Percentiles rank a stretch among this genome's conserved stretches.
Evolutionary conservation across 345 rosid genomes (phyloP).

Genomic region (Punica granatum): DNA sequence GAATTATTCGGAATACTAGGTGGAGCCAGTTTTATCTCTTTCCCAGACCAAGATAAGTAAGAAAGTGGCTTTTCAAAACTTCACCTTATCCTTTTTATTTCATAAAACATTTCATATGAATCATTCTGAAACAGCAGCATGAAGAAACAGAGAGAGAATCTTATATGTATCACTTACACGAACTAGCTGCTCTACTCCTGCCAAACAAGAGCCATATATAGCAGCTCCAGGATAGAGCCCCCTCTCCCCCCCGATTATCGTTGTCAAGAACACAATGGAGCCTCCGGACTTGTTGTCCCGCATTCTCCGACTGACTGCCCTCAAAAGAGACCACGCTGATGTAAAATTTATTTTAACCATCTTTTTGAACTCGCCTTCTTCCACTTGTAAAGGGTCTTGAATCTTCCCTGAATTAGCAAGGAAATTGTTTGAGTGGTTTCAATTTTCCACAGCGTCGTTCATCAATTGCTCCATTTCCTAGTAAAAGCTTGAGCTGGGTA

Average conservation of each 20-base stretch:
- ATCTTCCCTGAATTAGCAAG: conserved; percentile 48
- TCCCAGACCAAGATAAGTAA: background rate
- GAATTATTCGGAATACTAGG: background rate
- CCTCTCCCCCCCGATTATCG: conserved; percentile 64
- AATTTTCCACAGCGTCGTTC: background rate
- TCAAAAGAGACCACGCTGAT: conserved; percentile 74
- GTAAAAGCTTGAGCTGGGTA: conserved; percentile 1
- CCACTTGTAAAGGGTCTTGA: conserved; percentile 52
- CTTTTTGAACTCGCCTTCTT: conserved; percentile 55
- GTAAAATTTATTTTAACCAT: conserved; percentile 49
- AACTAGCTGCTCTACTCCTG: conserved; percentile 68
- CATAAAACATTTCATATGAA: background rate
- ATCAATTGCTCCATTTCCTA: background rate
- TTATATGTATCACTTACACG: conserved; percentile 36
- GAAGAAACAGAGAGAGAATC: background rate
- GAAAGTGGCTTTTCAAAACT: background rate
- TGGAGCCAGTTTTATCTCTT: background rate
- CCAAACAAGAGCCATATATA: conserved; percentile 65
- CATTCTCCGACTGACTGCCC: conserved; percentile 71
- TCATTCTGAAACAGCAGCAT: background rate
- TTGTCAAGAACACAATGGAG: conserved; percentile 55
- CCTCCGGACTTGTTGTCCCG: conserved; percentile 53
- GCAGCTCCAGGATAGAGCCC: conserved; percentile 89
- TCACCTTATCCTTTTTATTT: background rate
- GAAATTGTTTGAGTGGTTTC: background rate